Base-by-base conservation (phyloP, 2,329 filamentous ascomycete species). In the Ceratocystis ficicola region DNA sequence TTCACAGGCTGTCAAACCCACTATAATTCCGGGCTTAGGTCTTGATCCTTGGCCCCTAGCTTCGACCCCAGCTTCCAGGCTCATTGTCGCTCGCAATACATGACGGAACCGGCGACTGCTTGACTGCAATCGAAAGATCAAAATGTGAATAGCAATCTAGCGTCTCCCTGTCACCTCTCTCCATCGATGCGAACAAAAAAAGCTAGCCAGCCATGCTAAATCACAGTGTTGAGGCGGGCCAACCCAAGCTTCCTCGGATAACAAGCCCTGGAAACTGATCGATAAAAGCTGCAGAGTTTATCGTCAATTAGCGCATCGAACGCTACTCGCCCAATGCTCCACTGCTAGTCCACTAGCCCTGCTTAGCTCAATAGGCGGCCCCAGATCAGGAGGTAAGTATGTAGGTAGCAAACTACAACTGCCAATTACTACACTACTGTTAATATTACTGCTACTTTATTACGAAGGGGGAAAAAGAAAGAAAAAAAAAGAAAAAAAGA, bases 221-320 rank as follows among this genome's bases (percentile, higher is more conserved):
- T 59, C 28, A 32, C 15, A 36, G 15, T 15, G 36, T 41, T 1
- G 36, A 41, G 36, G 36, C 36, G 36, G 36, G 36, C 17, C 52
- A 59, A 36, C 25, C 25, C 22, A 57, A 57, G 52, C 52, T 36
- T 59, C 55, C 55, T 59, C 55, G 28, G 55, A 59, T 59, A 59
- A 59, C 7, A 59, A 17, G 30, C 25, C 55, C 55, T 59, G n/a
- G 7, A 36, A n/a, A 36, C n/a, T 1, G 3, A 59, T 59, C 28
- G 55, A 59, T 59, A 59, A 59, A 59, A 59, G 15, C 5, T 3
- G 12, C 32, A 1, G 52, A 36, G 12, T 59, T 59, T 59, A 59
- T 59, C 55, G 3, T n/a, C 32, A 30, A 17, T 6, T 7, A 10
- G 55, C 28, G 55, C 55, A 59, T 59, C 30, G 55, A 36, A 17